phyloP scores from a whole-genome alignment of 805 yeast species.

The Yarrowia bubula region DNA sequence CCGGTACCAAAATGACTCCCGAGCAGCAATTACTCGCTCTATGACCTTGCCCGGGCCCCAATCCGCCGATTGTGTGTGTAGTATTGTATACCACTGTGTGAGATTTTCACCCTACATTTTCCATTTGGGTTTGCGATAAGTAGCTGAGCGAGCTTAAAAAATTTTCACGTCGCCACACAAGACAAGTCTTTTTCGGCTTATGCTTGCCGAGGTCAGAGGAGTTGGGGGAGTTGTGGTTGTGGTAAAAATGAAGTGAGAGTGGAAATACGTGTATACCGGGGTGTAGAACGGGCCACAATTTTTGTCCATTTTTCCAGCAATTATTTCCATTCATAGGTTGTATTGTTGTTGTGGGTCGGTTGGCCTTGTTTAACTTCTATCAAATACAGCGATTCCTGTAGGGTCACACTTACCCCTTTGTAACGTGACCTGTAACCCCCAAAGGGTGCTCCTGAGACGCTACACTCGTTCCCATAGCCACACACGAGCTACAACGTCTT shows the following conservation, averaged over 20 bases:
- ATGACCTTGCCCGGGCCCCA: not conserved
- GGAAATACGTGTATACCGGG: not conserved
- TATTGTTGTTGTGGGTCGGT: not conserved
- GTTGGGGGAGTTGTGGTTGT: not conserved
- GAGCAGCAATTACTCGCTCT: not conserved
- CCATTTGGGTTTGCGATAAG: conserved; percentile 11
- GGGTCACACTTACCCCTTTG: conserved; percentile 9
- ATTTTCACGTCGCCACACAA: conserved; percentile 22
- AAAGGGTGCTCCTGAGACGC: no score
- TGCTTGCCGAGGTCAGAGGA: not conserved
- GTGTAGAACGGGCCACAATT: not conserved
- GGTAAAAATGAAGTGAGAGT: not conserved
- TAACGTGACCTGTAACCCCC: not conserved
- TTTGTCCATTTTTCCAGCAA: not conserved
- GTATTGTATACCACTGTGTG: not conserved
- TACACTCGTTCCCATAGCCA: no score
- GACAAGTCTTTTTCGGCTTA: conserved; percentile 6
- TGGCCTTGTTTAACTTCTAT: conserved; percentile 1
- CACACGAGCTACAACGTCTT: no score
- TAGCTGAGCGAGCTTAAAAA: conserved; percentile 20
- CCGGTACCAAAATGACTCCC: no score
- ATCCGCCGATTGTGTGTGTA: not conserved
- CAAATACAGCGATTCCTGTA: not conserved
- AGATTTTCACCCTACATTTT: conserved; percentile 9
- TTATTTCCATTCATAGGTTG: not conserved